phyloP scores from a whole-genome alignment of 176 grass and related monocot species.

The Zoysia pacifica region DNA sequence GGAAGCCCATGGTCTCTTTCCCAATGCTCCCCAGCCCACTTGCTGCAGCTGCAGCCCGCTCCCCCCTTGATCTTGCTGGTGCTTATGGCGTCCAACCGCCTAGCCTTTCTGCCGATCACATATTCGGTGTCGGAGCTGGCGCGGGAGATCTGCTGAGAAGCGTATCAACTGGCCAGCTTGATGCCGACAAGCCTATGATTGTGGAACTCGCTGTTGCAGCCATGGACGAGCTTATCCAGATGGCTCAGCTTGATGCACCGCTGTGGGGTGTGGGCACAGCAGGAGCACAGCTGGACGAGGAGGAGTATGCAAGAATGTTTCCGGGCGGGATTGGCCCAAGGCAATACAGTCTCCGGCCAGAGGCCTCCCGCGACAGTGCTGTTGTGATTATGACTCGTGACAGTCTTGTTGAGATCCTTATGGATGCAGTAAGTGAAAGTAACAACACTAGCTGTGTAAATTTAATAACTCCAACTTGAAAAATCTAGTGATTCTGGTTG shows the following conservation, averaged over 20 bases:
- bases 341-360: constrained; percentile 57
- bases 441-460: too few species aligned
- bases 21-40: constrained; percentile 57
- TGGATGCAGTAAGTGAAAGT: constrained; percentile 60
- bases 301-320: constrained; percentile 70
- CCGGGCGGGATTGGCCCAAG: constrained; percentile 69
- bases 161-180: constrained; percentile 41
- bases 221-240: constrained; percentile 87
- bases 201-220: constrained; percentile 84
- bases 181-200: constrained; percentile 78
- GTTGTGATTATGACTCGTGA: constrained; percentile 73
- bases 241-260: constrained; percentile 65
- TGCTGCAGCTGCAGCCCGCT: constrained; percentile 46
- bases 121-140: constrained; percentile 46
- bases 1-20: constrained; percentile 67
- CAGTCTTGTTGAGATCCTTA: constrained; percentile 79
- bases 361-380: constrained; percentile 61
- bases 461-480: not conserved
- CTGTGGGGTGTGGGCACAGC: constrained; percentile 49
- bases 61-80: constrained; percentile 60
- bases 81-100: constrained; percentile 41
- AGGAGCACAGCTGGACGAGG: constrained; percentile 59
- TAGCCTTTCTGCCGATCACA: constrained; percentile 36
- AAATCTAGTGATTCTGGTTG: not conserved
- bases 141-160: constrained; percentile 52